Evolutionary conservation across 2,329 filamentous ascomycete species (phyloP).

Genomic region (Lasiodiplodia sp.): DNA sequence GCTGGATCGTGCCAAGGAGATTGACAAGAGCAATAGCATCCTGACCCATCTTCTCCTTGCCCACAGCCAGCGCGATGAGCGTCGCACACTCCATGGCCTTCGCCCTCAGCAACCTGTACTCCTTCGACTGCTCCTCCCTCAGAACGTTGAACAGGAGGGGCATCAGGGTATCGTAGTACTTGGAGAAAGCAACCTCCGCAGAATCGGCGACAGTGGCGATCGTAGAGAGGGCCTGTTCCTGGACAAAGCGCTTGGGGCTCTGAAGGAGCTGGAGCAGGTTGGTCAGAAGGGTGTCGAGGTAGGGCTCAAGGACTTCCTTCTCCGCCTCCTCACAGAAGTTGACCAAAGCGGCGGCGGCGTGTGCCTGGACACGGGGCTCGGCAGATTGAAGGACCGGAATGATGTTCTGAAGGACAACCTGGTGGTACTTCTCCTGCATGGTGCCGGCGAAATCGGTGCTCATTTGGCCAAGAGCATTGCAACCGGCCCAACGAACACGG

Average conservation of each 20-base stretch:
- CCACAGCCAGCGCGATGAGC: constrained; percentile 91
- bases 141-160: constrained; percentile 90
- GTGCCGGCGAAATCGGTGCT: constrained; percentile 98
- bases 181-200: constrained; percentile 90
- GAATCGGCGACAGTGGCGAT: constrained; percentile 99
- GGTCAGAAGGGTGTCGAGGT: constrained; percentile 85
- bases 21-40: constrained; percentile 90
- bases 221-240: constrained; percentile 96
- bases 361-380: constrained; percentile 91
- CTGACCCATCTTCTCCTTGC: constrained; percentile 86
- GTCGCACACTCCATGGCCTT: constrained; percentile 99
- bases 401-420: constrained; percentile 84
- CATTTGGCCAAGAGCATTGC: constrained; percentile 99
- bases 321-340: constrained; percentile 99
- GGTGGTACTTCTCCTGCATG: constrained; percentile 96
- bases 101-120: constrained; percentile 86
- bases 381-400: constrained; percentile 90
- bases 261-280: constrained; percentile 88
- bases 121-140: constrained; percentile 88
- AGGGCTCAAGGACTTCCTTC: constrained; percentile 88
- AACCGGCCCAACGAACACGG: constrained; percentile 94
- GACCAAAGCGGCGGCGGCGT: constrained; percentile 95
- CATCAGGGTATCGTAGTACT: constrained; percentile 97
- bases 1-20: constrained; percentile 85
- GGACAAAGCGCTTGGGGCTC: constrained; percentile 93